phyloP scores from a whole-genome alignment of 176 grass and related monocot species.

The Ampelocalamus luodianensis region DNA sequence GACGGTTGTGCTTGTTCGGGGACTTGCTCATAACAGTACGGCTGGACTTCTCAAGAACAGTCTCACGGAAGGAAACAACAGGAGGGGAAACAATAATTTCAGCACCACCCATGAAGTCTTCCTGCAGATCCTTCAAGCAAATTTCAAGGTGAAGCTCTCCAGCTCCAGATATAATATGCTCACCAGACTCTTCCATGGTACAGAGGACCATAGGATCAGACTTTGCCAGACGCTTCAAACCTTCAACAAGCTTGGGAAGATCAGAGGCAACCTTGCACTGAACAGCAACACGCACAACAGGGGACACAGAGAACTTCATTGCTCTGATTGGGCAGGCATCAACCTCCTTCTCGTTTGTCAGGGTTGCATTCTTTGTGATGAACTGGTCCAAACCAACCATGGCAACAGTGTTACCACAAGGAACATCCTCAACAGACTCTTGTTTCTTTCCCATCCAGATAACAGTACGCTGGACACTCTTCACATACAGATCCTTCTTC shows the following conservation, averaged over 20 bases:
- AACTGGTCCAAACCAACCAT: conserved; percentile 88
- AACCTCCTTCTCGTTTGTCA: conserved; percentile 65
- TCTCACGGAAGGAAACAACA: conserved; percentile 93
- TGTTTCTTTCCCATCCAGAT: conserved; percentile 95
- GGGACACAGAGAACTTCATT: conserved; percentile 90
- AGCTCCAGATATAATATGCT: conserved; percentile 88
- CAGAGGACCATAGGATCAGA: conserved; percentile 89
- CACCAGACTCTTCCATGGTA: conserved; percentile 80
- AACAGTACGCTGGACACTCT: conserved; percentile 83
- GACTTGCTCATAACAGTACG: conserved; percentile 91
- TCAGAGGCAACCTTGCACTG: conserved; percentile 83
- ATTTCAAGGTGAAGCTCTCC: conserved; percentile 88
- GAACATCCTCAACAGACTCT: conserved; percentile 89
- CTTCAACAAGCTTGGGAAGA: conserved; percentile 87
- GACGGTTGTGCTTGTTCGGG: conserved; percentile 89
- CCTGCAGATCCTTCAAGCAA: conserved; percentile 79
- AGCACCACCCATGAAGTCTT: conserved; percentile 91
- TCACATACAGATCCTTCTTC: conserved; percentile 85
- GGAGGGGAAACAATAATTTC: conserved; percentile 76
- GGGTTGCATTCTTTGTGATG: conserved; percentile 83
- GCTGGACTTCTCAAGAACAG: conserved; percentile 79
- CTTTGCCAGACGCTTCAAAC: conserved; percentile 81
- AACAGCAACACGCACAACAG: conserved; percentile 82
- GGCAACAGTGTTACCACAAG: conserved; percentile 83
- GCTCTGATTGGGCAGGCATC: conserved; percentile 81